Evolutionary conservation across 2,329 filamentous ascomycete genomes (phyloP), one percentile per base, ranked within the genome.

Genomic region (Colletotrichum neosansevieriae): DNA sequence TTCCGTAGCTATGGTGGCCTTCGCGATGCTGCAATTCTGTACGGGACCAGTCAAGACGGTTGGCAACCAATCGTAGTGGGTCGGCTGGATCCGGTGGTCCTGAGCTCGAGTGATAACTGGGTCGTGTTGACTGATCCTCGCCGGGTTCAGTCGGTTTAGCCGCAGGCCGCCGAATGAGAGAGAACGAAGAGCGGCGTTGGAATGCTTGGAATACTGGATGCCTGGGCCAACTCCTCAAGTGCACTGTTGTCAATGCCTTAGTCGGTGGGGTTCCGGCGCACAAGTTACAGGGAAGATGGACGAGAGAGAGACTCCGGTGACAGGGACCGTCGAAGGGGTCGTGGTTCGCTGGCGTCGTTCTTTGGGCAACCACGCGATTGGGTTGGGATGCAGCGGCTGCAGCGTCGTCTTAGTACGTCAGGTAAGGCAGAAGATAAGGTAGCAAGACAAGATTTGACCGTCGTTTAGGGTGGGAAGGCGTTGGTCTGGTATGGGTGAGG

Each of bases 181-280:
- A 49, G 19, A 67, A 38, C 59, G 24, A 64, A 40, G 53, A 47
- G 64, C 60, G 47, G 57, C 17, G 29, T 29, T 50, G 65, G 65
- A 65, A 61, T 65, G 69, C 51, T 65, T 19, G 36, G 44, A 64
- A 53, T 51, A 44, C 56, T 56, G 57, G 65, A 53, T 56, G 69
- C 57, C 45, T 60, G 67, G 32, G 51, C 60, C 24, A 70, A 42
- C 58, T 67, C 44, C 19, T 63, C 45, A 36, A 67, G 53, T 44
- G 64, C 66, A 65, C 66, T 65, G 66, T 68, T 56, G 61, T 65
- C 54, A 66, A 42, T 68, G 54, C 66, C 66, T 59, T 65, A 57
- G 59, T 61, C 42, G 51, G 60, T 69, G 61, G 51, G 62, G 59
- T 58, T 32, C 47, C 49, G 49, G 49, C 49, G 49, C n/a, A 34